Base-by-base conservation (phyloP, 805 yeast species). In the Naumovozyma dairenensis region DNA sequence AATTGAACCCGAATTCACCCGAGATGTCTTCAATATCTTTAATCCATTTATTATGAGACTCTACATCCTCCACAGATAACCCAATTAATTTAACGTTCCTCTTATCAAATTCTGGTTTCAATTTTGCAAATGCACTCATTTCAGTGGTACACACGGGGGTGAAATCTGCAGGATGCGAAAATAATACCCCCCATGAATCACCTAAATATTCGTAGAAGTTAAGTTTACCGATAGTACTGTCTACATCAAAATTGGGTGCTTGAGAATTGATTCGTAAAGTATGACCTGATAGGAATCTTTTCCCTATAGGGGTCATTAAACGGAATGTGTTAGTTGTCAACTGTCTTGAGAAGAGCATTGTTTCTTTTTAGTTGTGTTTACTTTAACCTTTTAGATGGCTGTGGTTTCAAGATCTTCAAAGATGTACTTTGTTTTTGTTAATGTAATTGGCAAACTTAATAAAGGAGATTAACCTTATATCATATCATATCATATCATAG, bases 131-230 rank as follows among this genome's bases (percentile, higher is more conserved):
- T 15, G 94, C 95, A 48, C 96, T 95, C 55, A 86, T 71, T 67
- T 86, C 96, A 37, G 96, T 86, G 53, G 96, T 87, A 64, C 96
- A 86, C 36, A 86, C 95, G 31, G 96, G 96, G 14, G 96, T 86
- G 71, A 84, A 87, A 62, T 86, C 96, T 36, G 86, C 95, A 42
- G 96, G 96, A 62, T 86, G 96, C 17, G 94, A 82, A 66, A 86
- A 86, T 53, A 86, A 68, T 33, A 86, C 77, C 31, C 79, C 77
- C 96, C 96, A 86, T 30, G 78, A 72, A 63, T 80, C 75, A 31
- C 89, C 89, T 48, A 85, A 68, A 69, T 69, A 86, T 41, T 87
- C 78, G 66, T 86, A 94, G 76, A 86, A 86, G 46, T 82, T 74
- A 55, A 86, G 74, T 43, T 74, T 73, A 38, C 96, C 96, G 43